Conservation (phyloP, 2,329 filamentous ascomycete genomes). For the Exophiala bonariae region DNA sequence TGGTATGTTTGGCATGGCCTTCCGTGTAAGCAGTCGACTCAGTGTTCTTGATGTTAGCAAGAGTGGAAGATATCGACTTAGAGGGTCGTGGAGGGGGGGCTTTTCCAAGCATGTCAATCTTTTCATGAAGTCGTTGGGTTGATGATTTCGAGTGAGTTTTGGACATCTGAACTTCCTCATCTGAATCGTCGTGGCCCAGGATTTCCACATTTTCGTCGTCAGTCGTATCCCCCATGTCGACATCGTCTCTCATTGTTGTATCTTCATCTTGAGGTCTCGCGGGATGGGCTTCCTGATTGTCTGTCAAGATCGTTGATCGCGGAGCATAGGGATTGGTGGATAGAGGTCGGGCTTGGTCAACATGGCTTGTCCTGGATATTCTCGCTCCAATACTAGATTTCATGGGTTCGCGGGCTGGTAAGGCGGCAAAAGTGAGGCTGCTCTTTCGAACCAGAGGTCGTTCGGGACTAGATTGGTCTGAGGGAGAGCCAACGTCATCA, state of each 20-base stretch:
- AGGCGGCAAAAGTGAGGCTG: conserved; percentile 88
- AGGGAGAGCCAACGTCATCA: conserved; percentile 50
- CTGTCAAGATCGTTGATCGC: conserved; percentile 29
- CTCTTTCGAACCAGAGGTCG: conserved; percentile 82
- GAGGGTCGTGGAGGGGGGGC: conserved; percentile 47
- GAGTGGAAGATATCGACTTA: conserved; percentile 42
- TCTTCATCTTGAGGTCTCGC: conserved; percentile 15
- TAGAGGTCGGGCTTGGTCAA: conserved; percentile 37
- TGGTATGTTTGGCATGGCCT: conserved; percentile 19
- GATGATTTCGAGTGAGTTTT: conserved; percentile 79
- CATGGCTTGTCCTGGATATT: conserved; percentile 75
- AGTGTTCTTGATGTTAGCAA: conserved; percentile 14
- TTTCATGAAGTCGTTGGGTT: conserved; percentile 89
- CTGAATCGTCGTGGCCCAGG: conserved; percentile 40
- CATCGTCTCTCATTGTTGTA: conserved; percentile 14
- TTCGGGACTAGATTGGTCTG: conserved; percentile 48
- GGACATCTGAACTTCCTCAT: conserved; percentile 50
- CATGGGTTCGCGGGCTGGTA: conserved; percentile 87
- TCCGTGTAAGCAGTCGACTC: conserved; percentile 27
- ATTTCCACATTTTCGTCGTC: conserved; percentile 22
- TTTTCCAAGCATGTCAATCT: conserved; percentile 74
- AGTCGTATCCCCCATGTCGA: conserved; percentile 13
- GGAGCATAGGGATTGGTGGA: conserved; percentile 61
- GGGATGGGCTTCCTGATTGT: conserved; percentile 4
- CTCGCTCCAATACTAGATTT: conserved; percentile 81